Percentiles rank a stretch among this genome's conserved stretches.
phyloP scores from a whole-genome alignment of 805 yeast species.

The Metschnikowia cerradonensis region DNA sequence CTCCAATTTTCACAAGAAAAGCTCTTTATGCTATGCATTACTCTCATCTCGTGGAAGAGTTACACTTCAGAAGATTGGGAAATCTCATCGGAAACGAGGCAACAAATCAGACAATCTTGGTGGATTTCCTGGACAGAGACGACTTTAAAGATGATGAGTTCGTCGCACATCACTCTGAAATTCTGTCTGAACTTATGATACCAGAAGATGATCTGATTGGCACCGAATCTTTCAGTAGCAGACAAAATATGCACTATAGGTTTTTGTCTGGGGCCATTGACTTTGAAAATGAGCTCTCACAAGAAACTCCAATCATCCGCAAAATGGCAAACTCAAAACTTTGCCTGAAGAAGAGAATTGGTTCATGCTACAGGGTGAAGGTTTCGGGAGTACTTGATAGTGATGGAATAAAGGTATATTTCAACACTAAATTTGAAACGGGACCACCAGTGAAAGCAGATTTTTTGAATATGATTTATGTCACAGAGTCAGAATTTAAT shows the following conservation, averaged over 20 bases:
- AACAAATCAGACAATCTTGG: conserved; percentile 57
- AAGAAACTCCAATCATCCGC: conserved; percentile 14
- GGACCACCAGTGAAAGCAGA: conserved; percentile 49
- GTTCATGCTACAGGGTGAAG: conserved; percentile 47
- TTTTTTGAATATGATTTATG: conserved; percentile 57
- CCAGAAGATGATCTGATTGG: background rate
- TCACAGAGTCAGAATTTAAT: conserved; percentile 55
- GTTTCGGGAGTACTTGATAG: conserved; percentile 23
- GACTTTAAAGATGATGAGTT: conserved; percentile 25
- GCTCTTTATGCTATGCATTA: conserved; percentile 43
- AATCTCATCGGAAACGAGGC: conserved; percentile 53
- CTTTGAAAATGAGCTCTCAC: conserved; percentile 12
- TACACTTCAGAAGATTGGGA: conserved; percentile 55
- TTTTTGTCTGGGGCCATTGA: conserved; percentile 49
- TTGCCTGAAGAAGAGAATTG: conserved; percentile 58
- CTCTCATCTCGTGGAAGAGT: conserved; percentile 63
- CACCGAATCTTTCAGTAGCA: conserved; percentile 26
- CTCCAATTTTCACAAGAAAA: conserved; percentile 31
- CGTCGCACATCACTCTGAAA: background rate
- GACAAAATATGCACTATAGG: conserved; percentile 53
- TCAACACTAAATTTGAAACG: conserved; percentile 58
- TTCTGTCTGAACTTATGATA: background rate
- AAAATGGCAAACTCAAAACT: conserved; percentile 47
- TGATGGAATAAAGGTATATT: conserved; percentile 19
- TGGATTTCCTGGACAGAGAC: conserved; percentile 39